Evolutionary conservation across 176 grass and related monocot species (phyloP).

Genomic region (Oryza longistaminata): DNA sequence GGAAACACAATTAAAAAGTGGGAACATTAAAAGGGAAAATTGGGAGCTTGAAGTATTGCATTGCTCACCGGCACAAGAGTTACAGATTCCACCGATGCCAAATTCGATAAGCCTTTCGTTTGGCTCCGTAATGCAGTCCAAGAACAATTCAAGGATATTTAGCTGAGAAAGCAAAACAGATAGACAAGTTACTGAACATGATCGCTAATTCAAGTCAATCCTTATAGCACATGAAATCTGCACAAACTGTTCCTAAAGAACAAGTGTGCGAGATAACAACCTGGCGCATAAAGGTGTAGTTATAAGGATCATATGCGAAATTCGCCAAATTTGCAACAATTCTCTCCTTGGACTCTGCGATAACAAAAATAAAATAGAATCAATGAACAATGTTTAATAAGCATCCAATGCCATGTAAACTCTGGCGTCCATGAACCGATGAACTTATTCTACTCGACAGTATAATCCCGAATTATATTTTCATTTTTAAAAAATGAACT

Average conservation of each 20-base stretch:
- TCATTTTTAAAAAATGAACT: too few relatives aligned
- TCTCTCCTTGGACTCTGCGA: conserved; percentile 82
- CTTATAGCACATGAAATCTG: neutral
- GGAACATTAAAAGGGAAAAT: conserved; percentile 4
- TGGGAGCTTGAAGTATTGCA: neutral
- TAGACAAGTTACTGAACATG: neutral
- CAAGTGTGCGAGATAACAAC: conserved; percentile 31
- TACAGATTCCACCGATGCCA: conserved; percentile 79
- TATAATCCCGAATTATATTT: neutral
- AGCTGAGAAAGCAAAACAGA: conserved; percentile 54
- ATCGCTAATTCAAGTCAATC: neutral
- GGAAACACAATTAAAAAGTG: neutral
- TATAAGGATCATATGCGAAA: conserved; percentile 93
- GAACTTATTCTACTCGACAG: neutral
- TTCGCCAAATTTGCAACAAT: conserved; percentile 81
- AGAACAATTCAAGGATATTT: conserved; percentile 86
- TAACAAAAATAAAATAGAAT: neutral
- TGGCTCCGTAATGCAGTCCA: conserved; percentile 93
- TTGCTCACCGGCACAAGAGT: conserved; percentile 71
- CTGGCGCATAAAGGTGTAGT: conserved; percentile 74
- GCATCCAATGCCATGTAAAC: neutral
- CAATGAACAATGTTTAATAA: neutral
- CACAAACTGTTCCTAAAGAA: conserved; percentile 7
- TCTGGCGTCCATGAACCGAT: neutral
- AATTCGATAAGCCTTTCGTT: conserved; percentile 91